Evolutionary conservation across 1,284 basidiomycete genomes (phyloP), one percentile per base, ranked within the genome.

Genomic region (Microbotryum scabiosae): DNA sequence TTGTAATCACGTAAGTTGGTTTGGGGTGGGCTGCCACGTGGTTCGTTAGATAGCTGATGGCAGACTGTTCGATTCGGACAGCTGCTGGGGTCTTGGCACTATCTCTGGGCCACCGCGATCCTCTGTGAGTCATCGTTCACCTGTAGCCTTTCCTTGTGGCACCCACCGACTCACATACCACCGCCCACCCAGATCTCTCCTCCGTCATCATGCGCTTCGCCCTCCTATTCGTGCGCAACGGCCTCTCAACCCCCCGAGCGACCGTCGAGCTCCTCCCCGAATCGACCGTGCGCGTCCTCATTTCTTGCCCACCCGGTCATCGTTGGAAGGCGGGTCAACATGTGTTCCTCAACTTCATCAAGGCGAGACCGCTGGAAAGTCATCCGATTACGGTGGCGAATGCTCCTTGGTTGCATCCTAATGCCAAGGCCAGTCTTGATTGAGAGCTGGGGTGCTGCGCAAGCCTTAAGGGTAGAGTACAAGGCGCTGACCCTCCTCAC

Each of bases 331-430:
- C 77, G 0, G 78, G 79, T 4, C 78, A 79, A 66, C 77, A 79
- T 67, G 74, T 75, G 67, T 79, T 78, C 63, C 65, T 79, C 59
- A 70, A 70, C 59, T 70, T 70, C 45, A 26, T 66, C 48, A 65
- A 63, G n/a, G 64, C 61, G 9, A 53, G 55, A 36, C 76, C 78
- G 28, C 74, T 79, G 67, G 74, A 74, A 47, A 63, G 60, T 26
- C 78, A 79, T 63, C 78, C 78, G 18, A 78, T 78, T 69, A 78
- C 78, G 6, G 69, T 79, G 45, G 69, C 76, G 3, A 75, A 73
- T 28, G 62, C 76, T 9, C 69, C 74, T 2, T 60, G 57, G 30
- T 20, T 44, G 5, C 60, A 64, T 18, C 59, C 69, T 7, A 64
- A 66, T 30, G 57, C 61, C 9, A 53, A 59, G 14, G 64, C 1